Evolutionary conservation across 2,329 filamentous ascomycete species (phyloP).

Genomic region (Cryphonectria nitschkei): DNA sequence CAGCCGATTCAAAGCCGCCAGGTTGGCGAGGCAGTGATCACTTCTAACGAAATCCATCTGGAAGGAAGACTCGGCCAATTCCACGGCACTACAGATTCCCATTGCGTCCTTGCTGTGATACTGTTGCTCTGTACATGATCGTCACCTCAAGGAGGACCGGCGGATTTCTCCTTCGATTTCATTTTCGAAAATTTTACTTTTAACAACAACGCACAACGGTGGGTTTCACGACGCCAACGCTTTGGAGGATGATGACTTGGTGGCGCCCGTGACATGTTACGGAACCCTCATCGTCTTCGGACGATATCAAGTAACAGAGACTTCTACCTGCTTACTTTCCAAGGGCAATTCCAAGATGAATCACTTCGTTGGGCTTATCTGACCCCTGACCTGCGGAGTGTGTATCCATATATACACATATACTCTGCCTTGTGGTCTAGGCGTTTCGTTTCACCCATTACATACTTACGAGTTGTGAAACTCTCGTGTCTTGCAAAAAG

Average conservation of each 20-base stretch:
- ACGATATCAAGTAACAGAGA: slow-evolving; percentile 50
- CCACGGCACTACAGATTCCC: no score
- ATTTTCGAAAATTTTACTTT: no score
- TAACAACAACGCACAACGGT: not conserved
- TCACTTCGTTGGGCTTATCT: slow-evolving; percentile 58
- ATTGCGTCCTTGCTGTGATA: not conserved
- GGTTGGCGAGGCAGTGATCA: slow-evolving; percentile 56
- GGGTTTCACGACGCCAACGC: not conserved
- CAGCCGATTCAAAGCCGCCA: slow-evolving; percentile 75
- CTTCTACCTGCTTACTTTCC: slow-evolving; percentile 56
- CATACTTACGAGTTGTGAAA: slow-evolving; percentile 41
- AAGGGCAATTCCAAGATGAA: slow-evolving; percentile 62
- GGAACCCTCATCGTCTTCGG: slow-evolving; percentile 53
- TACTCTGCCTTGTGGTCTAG: slow-evolving; percentile 47
- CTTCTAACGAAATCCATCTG: not conserved
- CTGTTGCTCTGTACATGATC: not conserved
- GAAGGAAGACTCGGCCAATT: not conserved
- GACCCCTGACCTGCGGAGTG: slow-evolving; percentile 50
- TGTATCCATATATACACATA: slow-evolving; percentile 8
- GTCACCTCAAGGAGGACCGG: not conserved
- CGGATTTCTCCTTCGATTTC: not conserved
- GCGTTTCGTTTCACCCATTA: slow-evolving; percentile 68
- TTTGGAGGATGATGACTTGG: no score
- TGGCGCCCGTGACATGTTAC: slow-evolving; percentile 26
- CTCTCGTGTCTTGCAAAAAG: not conserved